Evolutionary conservation across 257 asterid species (phyloP).

Genomic region (Nicotiana tabacum): DNA sequence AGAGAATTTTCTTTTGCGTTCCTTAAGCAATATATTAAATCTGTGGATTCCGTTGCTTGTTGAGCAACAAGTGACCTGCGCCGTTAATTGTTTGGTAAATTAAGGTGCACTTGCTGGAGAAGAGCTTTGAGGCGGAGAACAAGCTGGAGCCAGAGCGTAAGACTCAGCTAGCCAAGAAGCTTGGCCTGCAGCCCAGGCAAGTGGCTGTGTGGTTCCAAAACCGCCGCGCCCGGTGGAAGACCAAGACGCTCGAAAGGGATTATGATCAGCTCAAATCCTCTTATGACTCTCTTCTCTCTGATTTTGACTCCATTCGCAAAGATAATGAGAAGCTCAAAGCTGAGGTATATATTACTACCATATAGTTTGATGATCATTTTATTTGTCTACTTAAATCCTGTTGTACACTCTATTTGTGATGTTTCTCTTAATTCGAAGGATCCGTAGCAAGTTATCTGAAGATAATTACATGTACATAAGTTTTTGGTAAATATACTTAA

Average conservation of each 20-base stretch:
- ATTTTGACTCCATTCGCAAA: constrained; percentile 64
- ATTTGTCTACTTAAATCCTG: background rate
- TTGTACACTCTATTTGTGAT: background rate
- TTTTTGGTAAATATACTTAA: background rate
- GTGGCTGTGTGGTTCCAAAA: constrained; percentile 99
- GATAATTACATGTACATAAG: background rate
- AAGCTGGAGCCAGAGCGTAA: constrained; percentile 97
- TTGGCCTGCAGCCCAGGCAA: constrained; percentile 93
- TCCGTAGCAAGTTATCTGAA: background rate
- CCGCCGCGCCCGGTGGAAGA: constrained; percentile 99
- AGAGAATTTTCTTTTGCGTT: background rate
- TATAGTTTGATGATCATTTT: background rate
- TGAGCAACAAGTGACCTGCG: background rate
- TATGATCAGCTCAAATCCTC: constrained; percentile 84
- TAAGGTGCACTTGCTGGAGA: constrained; percentile 91
- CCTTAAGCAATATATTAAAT: background rate
- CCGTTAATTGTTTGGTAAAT: constrained; percentile 7
- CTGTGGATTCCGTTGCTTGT: background rate
- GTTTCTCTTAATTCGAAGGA: background rate
- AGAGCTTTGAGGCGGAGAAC: constrained; percentile 92
- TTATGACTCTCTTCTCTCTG: constrained; percentile 67
- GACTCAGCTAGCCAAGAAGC: constrained; percentile 83
- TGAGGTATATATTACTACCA: constrained; percentile 48
- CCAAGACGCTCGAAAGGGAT: constrained; percentile 91
- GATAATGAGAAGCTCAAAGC: constrained; percentile 83